Conservation (phyloP, 2,329 filamentous ascomycete genomes). For the Raffaelea albimanens region DNA sequence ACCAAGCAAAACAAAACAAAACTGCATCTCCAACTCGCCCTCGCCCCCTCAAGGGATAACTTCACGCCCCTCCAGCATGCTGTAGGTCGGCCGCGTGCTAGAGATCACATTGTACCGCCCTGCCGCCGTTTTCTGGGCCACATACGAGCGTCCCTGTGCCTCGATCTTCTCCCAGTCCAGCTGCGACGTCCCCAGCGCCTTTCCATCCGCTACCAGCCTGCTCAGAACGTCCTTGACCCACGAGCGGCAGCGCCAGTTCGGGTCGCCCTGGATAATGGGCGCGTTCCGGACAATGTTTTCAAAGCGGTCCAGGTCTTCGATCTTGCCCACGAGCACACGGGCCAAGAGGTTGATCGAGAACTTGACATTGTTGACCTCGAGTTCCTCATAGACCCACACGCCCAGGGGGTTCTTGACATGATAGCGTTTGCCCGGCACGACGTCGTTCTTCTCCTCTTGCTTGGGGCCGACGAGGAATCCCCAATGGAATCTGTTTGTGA, state of each 20-base stretch:
- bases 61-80: no score
- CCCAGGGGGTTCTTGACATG: constrained; percentile 20
- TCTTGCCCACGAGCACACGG: constrained; percentile 28
- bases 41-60: no score
- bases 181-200: constrained; percentile 20
- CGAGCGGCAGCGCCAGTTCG: constrained; percentile 27
- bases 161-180: no score
- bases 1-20: no score
- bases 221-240: constrained; percentile 28
- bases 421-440: constrained; percentile 19
- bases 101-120: no score
- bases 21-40: no score
- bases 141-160: no score
- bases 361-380: constrained; percentile 11
- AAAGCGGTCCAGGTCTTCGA: constrained; percentile 23
- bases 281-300: constrained; percentile 20
- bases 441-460: not conserved
- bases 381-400: constrained; percentile 20
- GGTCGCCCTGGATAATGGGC: constrained; percentile 23
- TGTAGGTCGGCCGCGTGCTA: no score
- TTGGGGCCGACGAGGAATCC: constrained; percentile 4
- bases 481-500: constrained; percentile 7
- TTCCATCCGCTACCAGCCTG: constrained; percentile 23
- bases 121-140: no score
- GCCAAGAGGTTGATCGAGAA: constrained; percentile 22